A percentile compares a stretch with the other conserved stretches of the same genome.
These are phyloP conservation scores for Gastrolobium villosum DNA, from an alignment of 306 rosid genomes.

Conservation along the genomic window DNA sequence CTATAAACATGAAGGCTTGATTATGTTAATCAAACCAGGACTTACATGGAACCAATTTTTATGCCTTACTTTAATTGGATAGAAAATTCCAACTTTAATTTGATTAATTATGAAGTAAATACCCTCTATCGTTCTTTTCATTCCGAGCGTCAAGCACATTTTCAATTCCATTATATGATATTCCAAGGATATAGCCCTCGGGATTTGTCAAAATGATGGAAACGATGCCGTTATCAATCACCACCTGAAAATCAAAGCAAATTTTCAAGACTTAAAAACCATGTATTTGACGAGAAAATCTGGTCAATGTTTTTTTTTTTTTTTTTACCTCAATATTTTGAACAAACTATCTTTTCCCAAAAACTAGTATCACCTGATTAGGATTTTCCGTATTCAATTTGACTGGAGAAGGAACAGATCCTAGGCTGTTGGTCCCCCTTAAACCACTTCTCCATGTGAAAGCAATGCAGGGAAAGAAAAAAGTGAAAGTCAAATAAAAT, in stretches of 20 bases:
- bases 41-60: background rate
- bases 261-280: background rate
- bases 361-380: conserved; percentile 21
- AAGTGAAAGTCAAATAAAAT: background rate
- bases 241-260: conserved; percentile 55
- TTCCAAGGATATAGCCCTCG: conserved; percentile 61
- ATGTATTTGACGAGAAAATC: background rate
- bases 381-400: background rate
- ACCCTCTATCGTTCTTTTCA: conserved; percentile 68
- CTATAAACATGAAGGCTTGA: conserved; percentile 45
- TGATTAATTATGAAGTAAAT: background rate
- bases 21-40: background rate
- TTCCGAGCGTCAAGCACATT: conserved; percentile 58
- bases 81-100: background rate
- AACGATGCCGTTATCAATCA: conserved; percentile 69
- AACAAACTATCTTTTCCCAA: background rate
- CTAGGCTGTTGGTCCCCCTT: background rate
- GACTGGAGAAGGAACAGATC: background rate
- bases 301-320: background rate
- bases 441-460: conserved; percentile 38
- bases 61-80: background rate
- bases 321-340: background rate
- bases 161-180: conserved; percentile 57
- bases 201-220: conserved; percentile 65
- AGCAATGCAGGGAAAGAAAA: background rate